These are phyloP conservation scores for Thelonectria blattea DNA, from an alignment of 2,329 filamentous ascomycete genomes.

Conservation along the genomic window DNA sequence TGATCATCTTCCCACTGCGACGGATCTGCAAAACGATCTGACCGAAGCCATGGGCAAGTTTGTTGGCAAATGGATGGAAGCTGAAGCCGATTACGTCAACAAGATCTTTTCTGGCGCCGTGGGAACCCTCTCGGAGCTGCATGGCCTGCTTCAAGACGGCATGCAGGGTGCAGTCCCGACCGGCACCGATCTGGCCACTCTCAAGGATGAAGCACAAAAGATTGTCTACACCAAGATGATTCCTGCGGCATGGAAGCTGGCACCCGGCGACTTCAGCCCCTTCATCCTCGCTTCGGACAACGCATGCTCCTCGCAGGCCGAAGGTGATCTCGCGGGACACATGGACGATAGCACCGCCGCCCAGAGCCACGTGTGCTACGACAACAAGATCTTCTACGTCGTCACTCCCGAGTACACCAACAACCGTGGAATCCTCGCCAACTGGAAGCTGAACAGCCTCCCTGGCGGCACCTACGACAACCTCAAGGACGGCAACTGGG, in stretches of 20 bases:
- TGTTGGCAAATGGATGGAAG: conserved; percentile 6
- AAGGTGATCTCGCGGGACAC: conserved; percentile 2
- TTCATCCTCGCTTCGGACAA: conserved; percentile 10
- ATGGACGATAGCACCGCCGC: conserved; percentile 7
- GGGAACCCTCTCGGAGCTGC: background rate
- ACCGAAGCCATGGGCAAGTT: conserved; percentile 5
- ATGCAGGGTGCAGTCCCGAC: conserved; percentile 2
- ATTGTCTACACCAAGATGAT: conserved; percentile 14
- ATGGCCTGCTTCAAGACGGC: conserved; percentile 3
- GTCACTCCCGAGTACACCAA: conserved; percentile 4
- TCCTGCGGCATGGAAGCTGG: conserved; percentile 3
- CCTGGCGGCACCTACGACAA: conserved; percentile 5
- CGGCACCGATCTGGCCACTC: conserved; percentile 2
- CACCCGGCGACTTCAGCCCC: background rate
- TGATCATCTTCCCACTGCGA: conserved; percentile 3
- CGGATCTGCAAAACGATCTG: conserved; percentile 4
- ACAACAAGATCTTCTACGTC: conserved; percentile 10
- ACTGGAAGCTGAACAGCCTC: conserved; percentile 3
- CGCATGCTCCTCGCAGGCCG: background rate
- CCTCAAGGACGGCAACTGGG: conserved; percentile 2
- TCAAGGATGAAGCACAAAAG: conserved; percentile 1
- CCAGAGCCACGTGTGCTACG: conserved; percentile 6
- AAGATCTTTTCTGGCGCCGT: conserved; percentile 3
- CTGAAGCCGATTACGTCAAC: conserved; percentile 8
- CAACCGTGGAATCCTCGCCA: background rate